Evolutionary conservation across 169 alveolate genomes (phyloP).

Genomic region (Plasmodium knowlesi): DNA sequence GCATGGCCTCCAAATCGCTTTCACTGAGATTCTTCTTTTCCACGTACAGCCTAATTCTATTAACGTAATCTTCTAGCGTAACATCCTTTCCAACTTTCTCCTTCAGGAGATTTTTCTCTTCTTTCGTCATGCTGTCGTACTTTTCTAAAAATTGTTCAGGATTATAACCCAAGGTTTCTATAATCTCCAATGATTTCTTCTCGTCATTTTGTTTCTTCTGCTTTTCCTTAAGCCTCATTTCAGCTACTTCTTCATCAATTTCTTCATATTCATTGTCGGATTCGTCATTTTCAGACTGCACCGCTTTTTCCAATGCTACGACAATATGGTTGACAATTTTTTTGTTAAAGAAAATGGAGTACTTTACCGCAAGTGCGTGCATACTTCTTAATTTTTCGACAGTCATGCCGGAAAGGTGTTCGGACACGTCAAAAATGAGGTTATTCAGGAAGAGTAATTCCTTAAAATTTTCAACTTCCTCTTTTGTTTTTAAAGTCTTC

Average conservation of each 20-base stretch:
- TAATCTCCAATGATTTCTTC: background rate
- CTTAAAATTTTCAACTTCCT: conserved; percentile 39
- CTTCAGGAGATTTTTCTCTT: conserved; percentile 27
- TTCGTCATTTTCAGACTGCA: conserved; percentile 3
- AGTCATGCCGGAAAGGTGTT: background rate
- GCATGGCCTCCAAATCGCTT: background rate
- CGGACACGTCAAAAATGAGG: conserved; percentile 42
- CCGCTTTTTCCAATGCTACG: conserved; percentile 32
- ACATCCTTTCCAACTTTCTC: conserved; percentile 47
- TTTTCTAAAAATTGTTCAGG: conserved; percentile 39
- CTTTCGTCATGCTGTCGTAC: conserved; percentile 31
- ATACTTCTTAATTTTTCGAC: conserved; percentile 15
- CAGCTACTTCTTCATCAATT: conserved; percentile 17
- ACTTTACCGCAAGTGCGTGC: conserved; percentile 27
- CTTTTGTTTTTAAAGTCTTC: conserved; percentile 30
- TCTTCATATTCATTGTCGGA: background rate
- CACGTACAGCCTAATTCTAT: conserved; percentile 12
- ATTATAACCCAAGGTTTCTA: conserved; percentile 38
- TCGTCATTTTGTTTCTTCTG: background rate
- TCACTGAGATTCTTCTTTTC: conserved; percentile 4
- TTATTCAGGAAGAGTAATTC: conserved; percentile 25
- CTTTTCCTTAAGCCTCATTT: background rate
- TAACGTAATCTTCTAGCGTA: conserved; percentile 23
- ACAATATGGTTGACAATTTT: conserved; percentile 6
- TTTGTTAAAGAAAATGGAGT: conserved; percentile 22